Conservation (phyloP, 495 filamentous ascomycete genomes). For the Jackrogersella minutella region DNA sequence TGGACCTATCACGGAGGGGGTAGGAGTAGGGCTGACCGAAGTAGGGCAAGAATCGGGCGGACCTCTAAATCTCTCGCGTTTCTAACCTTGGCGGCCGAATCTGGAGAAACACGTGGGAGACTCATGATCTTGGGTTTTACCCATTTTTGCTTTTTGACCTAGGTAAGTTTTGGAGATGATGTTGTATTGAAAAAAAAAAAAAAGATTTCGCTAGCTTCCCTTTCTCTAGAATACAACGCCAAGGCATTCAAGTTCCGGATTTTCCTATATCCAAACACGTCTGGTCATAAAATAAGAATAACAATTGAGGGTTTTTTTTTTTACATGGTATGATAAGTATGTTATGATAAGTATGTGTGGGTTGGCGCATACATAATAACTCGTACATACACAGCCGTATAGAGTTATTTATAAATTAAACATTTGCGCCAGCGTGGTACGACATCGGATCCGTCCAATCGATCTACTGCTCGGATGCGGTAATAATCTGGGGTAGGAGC, state of each 20-base stretch:
- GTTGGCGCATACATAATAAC: background rate
- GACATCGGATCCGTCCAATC: no score
- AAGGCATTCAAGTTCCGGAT: background rate
- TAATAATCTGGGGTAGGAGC: constrained; percentile 32
- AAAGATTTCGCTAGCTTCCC: background rate
- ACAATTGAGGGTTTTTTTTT: background rate
- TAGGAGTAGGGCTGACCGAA: constrained; percentile 5
- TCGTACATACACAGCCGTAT: background rate
- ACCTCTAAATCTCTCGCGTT: background rate
- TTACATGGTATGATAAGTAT: background rate
- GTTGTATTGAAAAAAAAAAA: background rate
- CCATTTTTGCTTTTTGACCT: background rate
- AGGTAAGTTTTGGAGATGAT: background rate
- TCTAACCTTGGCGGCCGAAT: background rate
- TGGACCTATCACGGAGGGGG: background rate
- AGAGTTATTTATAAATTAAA: background rate
- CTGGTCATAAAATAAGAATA: background rate
- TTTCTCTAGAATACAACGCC: background rate
- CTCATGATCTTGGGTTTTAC: background rate
- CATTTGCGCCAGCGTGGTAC: no score
- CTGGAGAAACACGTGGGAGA: background rate
- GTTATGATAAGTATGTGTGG: background rate
- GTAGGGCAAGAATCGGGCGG: background rate
- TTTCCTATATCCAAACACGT: background rate
- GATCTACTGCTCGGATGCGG: constrained; percentile 24